Conservation (phyloP, 2,329 filamentous ascomycete genomes). For the Botrytis fragariae region DNA sequence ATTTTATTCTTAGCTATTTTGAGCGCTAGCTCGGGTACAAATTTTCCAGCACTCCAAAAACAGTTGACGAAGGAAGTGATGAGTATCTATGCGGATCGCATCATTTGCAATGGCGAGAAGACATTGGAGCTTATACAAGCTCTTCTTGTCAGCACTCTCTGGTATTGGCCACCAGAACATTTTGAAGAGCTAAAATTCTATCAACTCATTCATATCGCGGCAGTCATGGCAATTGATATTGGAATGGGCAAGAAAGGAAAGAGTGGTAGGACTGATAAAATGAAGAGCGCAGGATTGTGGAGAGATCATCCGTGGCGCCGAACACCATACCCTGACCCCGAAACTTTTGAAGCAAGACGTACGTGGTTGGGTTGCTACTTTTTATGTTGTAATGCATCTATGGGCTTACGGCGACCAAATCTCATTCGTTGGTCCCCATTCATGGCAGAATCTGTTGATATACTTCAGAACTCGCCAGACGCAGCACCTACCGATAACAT, state of each 20-base stretch:
- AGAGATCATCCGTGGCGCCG: constrained; percentile 45
- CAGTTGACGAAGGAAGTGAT: constrained; percentile 49
- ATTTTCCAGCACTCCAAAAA: constrained; percentile 44
- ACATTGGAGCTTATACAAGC: constrained; percentile 52
- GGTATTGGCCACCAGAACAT: constrained; percentile 49
- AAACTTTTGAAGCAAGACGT: constrained; percentile 38
- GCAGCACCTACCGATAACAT: constrained; percentile 42
- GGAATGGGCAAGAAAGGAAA: constrained; percentile 39
- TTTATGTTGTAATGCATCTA: constrained; percentile 42
- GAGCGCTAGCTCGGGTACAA: constrained; percentile 57
- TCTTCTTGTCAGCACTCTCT: constrained; percentile 48
- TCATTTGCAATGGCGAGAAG: constrained; percentile 50
- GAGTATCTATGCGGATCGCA: constrained; percentile 47
- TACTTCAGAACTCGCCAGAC: constrained; percentile 44
- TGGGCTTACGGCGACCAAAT: constrained; percentile 46
- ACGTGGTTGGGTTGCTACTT: constrained; percentile 40
- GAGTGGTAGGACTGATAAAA: constrained; percentile 33
- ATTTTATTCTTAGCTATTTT: constrained; percentile 70
- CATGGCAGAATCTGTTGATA: constrained; percentile 45
- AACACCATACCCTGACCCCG: constrained; percentile 38
- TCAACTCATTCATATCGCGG: constrained; percentile 51
- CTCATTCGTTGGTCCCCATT: constrained; percentile 45
- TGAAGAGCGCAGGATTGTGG: constrained; percentile 44
- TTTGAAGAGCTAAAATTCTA: constrained; percentile 50
- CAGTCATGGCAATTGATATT: constrained; percentile 47